Percentiles rank a stretch among this genome's conserved stretches.
These are phyloP conservation scores for Kwoniella botswanensis DNA, from an alignment of 768 basidiomycete species.

Conservation along the genomic window DNA sequence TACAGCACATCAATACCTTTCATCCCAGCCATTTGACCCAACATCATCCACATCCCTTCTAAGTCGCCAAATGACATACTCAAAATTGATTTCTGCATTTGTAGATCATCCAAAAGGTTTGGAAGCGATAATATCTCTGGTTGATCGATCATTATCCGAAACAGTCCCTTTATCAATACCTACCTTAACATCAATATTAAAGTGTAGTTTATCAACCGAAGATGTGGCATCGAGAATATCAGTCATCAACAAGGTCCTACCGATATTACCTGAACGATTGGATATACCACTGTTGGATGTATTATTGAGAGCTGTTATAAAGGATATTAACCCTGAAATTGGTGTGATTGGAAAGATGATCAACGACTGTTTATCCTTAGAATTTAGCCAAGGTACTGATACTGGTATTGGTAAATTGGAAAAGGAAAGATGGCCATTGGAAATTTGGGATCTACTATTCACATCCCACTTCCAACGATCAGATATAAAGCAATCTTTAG, in stretches of 20 bases:
- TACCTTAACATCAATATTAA: slow-evolving; percentile 18
- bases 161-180: slow-evolving; percentile 17
- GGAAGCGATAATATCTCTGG: slow-evolving; percentile 4
- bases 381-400: neutral
- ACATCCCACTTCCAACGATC: slow-evolving; percentile 15
- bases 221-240: neutral
- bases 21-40: slow-evolving; percentile 2
- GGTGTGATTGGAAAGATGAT: slow-evolving; percentile 35
- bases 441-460: slow-evolving; percentile 37
- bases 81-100: slow-evolving; percentile 16
- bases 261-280: slow-evolving; percentile 22
- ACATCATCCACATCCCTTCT: neutral
- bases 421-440: slow-evolving; percentile 32
- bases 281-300: slow-evolving; percentile 35
- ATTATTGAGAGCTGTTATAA: slow-evolving; percentile 18
- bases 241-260: slow-evolving; percentile 17
- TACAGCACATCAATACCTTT: slow-evolving; percentile 14
- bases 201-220: slow-evolving; percentile 4
- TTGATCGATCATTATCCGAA: slow-evolving; percentile 12
- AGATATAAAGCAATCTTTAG: slow-evolving; percentile 27
- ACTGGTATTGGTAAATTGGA: no score
- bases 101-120: slow-evolving; percentile 19
- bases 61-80: slow-evolving; percentile 23
- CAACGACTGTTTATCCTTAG: slow-evolving; percentile 22
- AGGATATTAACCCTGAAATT: slow-evolving; percentile 17